Base-by-base conservation (phyloP, 83 land plant species). In the Thuja plicata region DNA sequence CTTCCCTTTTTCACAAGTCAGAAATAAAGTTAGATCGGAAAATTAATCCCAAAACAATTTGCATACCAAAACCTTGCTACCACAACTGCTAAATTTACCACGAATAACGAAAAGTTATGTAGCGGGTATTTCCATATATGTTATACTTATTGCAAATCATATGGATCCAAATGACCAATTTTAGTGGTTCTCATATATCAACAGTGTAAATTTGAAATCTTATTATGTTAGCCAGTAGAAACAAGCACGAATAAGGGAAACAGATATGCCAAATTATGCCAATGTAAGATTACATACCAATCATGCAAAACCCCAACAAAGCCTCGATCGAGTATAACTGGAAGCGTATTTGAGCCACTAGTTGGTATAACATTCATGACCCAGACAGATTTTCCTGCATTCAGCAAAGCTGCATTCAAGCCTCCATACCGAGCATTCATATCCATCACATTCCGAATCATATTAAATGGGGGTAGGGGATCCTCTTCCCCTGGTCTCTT, bases 351-450 rank as follows among this genome's bases (percentile, higher is more conserved):
- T 40, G 92, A 92, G 16, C 92, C 95, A 62, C 54, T 90, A 17
- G 90, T 89, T 48, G 99, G 99, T 24, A 96, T 95, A 70, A 99
- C 99, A 89, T 99, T 99, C 99, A 99, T 99, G 55, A 99, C 99
- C 99, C 99, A 99, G 4, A 95, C 97, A 84, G 94, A 90, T 88
- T 97, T 96, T 60, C 95, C 94, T 74, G 94, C 88, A 35, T 93
- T 93, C 87, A 96, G 84, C 40, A 99, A 89, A 13, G 99, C 99
- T 84, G 94, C 92, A 93, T 95, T 95, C 57, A 97, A 93, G 12
- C 97, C 96, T n/a, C 99, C 99, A 90, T 92, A 95, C 50, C 86
- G 93, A 81, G 99, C 97, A 92, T 97, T 98, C 99, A 98, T 97
- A 90, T 99, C 99, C 88, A 99, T 91, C 46, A 97, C 96, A 92